Base-by-base conservation (phyloP, 768 basidiomycete genomes). In the Macrolepiota albuminosa region DNA sequence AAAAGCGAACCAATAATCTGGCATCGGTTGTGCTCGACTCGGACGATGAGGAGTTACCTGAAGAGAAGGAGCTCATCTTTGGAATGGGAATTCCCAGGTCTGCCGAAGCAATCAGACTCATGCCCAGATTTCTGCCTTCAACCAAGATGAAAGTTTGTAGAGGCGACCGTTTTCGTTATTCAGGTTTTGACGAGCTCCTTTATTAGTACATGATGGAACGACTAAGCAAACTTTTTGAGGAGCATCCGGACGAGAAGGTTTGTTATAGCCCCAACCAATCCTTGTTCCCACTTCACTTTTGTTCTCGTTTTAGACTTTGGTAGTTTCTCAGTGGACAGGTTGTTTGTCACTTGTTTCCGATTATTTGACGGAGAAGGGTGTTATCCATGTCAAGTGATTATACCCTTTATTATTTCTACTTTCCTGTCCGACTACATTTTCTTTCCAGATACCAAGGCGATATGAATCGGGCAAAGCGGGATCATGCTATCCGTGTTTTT, bases 261-360 rank as follows among this genome's bases (percentile, higher is more conserved):
- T 21, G 70, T 57, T 40, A 26, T 46, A 40, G 39, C 46, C 61
- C 36, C 13, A 6, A n/a, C 6, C 21, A 21, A n/a, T 31, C 33
- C 34, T 21, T 10, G 11, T 2, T 21, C n/a, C 36, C 57, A n/a
- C 5, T 21, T 52, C 34, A 66, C 62, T 26, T 16, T 57, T 57
- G 43, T 66, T 6, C 8, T 26, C 16, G 31, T 9, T 49, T 24
- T 58, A 88, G 83, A 78, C 80, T 49, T 68, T 93, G 54, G 72
- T 91, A 59, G 78, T 90, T 58, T 89, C 87, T 0, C 86, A 88
- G 68, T 91, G 89, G 84, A 87, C 86, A 0, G 70, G 75, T 6
- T 87, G 84, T 58, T 76, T 93, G 40, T 76, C 80, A 10, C 75
- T 91, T 4, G 80, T 86, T n/a, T 86, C 82, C 0, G 71, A 81